Evolutionary conservation across 306 rosid genomes (phyloP).

Genomic region (Cucumis hystrix): DNA sequence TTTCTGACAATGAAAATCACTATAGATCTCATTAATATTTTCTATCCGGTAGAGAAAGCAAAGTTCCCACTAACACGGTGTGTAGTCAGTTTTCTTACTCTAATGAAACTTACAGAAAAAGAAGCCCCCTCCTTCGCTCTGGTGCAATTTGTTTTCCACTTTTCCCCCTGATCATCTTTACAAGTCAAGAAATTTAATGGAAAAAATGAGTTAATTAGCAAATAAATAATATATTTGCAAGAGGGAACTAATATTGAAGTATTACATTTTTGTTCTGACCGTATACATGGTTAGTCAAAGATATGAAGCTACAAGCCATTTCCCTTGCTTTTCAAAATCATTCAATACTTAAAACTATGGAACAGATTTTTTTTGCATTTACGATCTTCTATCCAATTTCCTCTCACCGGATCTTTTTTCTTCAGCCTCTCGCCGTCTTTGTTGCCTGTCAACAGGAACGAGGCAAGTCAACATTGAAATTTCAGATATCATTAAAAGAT

Average conservation of each 20-base stretch:
- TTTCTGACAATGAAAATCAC: not conserved
- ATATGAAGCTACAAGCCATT: not conserved
- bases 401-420: constrained; percentile 69
- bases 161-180: not conserved
- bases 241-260: not conserved
- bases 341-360: not conserved
- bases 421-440: constrained; percentile 77
- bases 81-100: not conserved
- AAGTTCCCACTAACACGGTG: not conserved
- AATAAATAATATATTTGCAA: not conserved
- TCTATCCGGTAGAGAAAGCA: not conserved
- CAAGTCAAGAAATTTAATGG: not conserved
- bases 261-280: not conserved
- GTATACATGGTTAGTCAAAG: constrained; percentile 1
- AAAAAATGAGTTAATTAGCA: not conserved
- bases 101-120: not conserved
- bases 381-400: constrained; percentile 69
- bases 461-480: not conserved
- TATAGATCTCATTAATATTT: not conserved
- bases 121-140: not conserved
- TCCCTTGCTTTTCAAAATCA: constrained; percentile 20
- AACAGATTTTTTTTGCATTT: constrained; percentile 22
- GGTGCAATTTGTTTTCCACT: not conserved
- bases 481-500: not conserved
- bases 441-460: constrained; percentile 39